These are phyloP conservation scores for Geotrichum europaeum DNA, from an alignment of 1,139 yeast species.

Conservation along the genomic window DNA sequence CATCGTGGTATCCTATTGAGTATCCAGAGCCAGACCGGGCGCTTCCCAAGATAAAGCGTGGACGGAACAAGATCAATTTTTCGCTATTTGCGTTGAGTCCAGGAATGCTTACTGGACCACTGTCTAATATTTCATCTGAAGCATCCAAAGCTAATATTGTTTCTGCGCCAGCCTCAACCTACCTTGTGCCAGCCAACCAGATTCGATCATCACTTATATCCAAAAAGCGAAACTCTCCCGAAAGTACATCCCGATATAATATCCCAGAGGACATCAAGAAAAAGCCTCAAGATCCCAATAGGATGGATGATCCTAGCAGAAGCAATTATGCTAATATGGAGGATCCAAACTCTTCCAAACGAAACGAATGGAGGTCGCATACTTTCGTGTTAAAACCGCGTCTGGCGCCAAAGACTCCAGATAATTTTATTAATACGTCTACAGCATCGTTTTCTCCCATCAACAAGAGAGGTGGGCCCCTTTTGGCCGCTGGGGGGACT, in stretches of 20 bases:
- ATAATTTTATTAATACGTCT: background rate
- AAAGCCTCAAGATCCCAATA: background rate
- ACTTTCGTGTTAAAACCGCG: conserved; percentile 2
- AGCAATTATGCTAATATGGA: background rate
- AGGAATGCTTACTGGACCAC: conserved; percentile 3
- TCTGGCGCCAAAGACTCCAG: conserved; percentile 1
- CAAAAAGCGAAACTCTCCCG: background rate
- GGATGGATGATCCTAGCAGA: background rate
- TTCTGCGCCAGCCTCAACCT: background rate
- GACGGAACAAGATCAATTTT: background rate
- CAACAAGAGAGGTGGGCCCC: background rate
- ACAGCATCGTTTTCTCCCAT: background rate
- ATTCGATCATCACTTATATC: background rate
- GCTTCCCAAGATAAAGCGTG: conserved; percentile 2
- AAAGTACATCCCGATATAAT: background rate
- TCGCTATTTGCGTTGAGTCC: conserved; percentile 2
- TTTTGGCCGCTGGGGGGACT: background rate
- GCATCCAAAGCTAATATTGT: background rate
- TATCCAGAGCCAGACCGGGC: conserved; percentile 3
- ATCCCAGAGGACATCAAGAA: background rate
- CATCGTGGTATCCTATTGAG: conserved; percentile 10
- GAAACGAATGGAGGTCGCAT: conserved; percentile 6
- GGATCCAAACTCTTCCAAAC: background rate
- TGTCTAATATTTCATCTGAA: background rate
- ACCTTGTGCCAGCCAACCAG: background rate